Evolutionary conservation across 1,139 yeast genomes (phyloP).

Genomic region (Yamadazyma diddensiae): DNA sequence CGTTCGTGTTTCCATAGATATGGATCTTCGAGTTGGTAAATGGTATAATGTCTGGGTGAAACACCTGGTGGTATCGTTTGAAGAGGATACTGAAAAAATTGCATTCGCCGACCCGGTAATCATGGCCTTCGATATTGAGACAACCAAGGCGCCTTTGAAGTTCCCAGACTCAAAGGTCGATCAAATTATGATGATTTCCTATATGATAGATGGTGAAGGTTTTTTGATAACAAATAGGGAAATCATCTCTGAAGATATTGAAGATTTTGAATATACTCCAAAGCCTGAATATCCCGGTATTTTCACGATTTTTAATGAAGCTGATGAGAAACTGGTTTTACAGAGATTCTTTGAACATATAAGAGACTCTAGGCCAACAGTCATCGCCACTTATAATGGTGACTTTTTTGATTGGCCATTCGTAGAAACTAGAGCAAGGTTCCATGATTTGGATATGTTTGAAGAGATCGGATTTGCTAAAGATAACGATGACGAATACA

Average conservation of each 20-base stretch:
- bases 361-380: constrained; percentile 85
- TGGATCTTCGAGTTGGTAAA: constrained; percentile 83
- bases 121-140: constrained; percentile 95
- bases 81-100: constrained; percentile 68
- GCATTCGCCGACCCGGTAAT: constrained; percentile 98
- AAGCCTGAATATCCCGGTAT: constrained; percentile 92
- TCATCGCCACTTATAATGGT: constrained; percentile 96
- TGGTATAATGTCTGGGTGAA: constrained; percentile 84
- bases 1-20: constrained; percentile 91
- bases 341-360: constrained; percentile 85
- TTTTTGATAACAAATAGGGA: constrained; percentile 90
- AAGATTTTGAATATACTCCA: constrained; percentile 96
- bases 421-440: constrained; percentile 81
- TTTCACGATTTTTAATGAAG: constrained; percentile 88
- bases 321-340: constrained; percentile 74
- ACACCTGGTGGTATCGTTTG: constrained; percentile 53
- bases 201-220: constrained; percentile 99
- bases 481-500: constrained; percentile 89
- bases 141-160: constrained; percentile 93
- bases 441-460: constrained; percentile 84
- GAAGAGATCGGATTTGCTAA: constrained; percentile 92
- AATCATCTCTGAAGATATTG: constrained; percentile 90
- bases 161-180: constrained; percentile 94
- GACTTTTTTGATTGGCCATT: constrained; percentile 99
- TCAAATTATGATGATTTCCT: constrained; percentile 98